Evolutionary conservation across 306 rosid species (phyloP).

Genomic region (Prunus mume): DNA sequence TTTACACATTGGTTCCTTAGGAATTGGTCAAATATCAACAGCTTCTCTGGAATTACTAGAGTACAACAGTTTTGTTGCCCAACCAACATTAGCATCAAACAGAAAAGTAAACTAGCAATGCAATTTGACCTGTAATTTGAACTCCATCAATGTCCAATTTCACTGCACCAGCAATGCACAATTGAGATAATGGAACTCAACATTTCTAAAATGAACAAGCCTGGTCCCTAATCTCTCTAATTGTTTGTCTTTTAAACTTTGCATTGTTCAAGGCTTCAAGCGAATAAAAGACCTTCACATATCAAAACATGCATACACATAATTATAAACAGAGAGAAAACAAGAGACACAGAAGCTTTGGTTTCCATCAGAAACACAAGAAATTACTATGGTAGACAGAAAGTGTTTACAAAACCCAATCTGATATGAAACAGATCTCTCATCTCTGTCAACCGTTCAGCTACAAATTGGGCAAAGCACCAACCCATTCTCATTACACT

Average conservation of each 20-base stretch:
- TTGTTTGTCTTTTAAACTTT: background rate
- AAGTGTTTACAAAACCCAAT: slow-evolving; percentile 9
- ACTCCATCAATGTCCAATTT: background rate
- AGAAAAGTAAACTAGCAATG: background rate
- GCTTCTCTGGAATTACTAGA: background rate
- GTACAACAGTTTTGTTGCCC: background rate
- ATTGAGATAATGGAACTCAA: background rate
- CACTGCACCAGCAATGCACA: background rate
- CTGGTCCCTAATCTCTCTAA: background rate
- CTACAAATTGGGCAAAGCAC: slow-evolving; percentile 77
- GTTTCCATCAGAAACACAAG: slow-evolving; percentile 12
- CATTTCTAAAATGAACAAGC: background rate
- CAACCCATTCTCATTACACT: slow-evolving; percentile 89
- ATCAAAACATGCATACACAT: background rate
- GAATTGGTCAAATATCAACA: background rate
- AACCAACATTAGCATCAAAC: too few species aligned
- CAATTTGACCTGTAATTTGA: background rate
- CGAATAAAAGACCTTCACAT: background rate
- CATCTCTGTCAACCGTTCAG: slow-evolving; percentile 27
- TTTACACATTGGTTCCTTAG: background rate
- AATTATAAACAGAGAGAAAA: slow-evolving; percentile 2
- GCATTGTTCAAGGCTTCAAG: background rate
- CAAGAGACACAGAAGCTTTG: slow-evolving; percentile 1
- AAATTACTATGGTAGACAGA: background rate
- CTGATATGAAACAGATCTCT: background rate